Evolutionary conservation across 768 basidiomycete genomes (phyloP).

Genomic region (Guyanaporus albipodus): DNA sequence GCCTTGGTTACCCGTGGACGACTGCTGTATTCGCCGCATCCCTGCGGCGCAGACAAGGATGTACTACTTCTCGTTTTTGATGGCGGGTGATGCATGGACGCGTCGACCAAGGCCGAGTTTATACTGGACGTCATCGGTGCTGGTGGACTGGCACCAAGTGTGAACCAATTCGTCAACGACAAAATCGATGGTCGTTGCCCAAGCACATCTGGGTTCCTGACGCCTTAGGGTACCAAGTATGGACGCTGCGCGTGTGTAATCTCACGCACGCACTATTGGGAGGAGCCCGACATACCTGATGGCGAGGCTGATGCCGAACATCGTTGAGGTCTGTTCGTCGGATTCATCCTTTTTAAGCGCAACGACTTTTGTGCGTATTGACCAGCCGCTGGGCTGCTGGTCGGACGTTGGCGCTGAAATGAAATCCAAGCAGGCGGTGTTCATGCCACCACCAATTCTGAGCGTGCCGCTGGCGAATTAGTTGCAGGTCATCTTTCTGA

Average conservation of each 20-base stretch:
- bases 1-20: too few species aligned
- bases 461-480: slow-evolving; percentile 56
- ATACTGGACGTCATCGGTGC: slow-evolving; percentile 75
- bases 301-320: slow-evolving; percentile 55
- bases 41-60: slow-evolving; percentile 66
- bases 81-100: slow-evolving; percentile 35
- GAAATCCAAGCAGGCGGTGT: slow-evolving; percentile 40
- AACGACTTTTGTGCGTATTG: slow-evolving; percentile 52
- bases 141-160: slow-evolving; percentile 59
- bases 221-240: slow-evolving; percentile 50
- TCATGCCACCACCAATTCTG: slow-evolving; percentile 51
- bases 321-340: slow-evolving; percentile 53
- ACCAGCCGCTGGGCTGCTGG: slow-evolving; percentile 5
- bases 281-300: slow-evolving; percentile 57
- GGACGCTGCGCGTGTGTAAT: slow-evolving; percentile 43
- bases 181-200: slow-evolving; percentile 48
- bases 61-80: slow-evolving; percentile 42
- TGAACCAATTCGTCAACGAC: slow-evolving; percentile 43
- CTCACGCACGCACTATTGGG: slow-evolving; percentile 46
- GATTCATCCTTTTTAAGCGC: slow-evolving; percentile 59
- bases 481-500: slow-evolving; percentile 57
- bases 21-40: too few species aligned
- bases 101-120: slow-evolving; percentile 46
- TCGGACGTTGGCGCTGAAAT: background rate
- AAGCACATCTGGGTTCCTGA: slow-evolving; percentile 53